Evolutionary conservation across 371 early-diverging fungal species (phyloP).

Genomic region (Circinella minor): DNA sequence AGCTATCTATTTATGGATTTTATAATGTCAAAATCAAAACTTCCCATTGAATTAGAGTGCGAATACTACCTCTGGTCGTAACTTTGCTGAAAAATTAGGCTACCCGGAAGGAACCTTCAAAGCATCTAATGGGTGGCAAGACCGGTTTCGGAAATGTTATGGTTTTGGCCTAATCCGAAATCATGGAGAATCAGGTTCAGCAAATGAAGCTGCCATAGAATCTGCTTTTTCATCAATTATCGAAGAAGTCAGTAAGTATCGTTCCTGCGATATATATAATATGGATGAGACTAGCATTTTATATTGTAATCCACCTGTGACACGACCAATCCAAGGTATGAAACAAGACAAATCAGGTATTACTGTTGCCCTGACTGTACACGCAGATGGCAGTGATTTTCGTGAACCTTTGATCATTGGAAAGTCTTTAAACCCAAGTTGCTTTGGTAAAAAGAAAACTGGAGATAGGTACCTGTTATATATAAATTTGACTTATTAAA

Average conservation of each 20-base stretch:
- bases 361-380: constrained; percentile 9
- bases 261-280: neutral
- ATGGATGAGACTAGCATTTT: neutral
- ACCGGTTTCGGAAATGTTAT: neutral
- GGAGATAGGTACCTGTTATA: too few relatives aligned
- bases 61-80: neutral
- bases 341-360: neutral
- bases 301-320: constrained; percentile 1
- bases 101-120: neutral
- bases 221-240: neutral
- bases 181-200: neutral
- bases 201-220: neutral
- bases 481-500: too few relatives aligned
- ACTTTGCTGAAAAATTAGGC: neutral
- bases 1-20: constrained; percentile 2
- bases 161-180: neutral
- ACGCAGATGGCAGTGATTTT: constrained; percentile 5
- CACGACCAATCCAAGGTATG: neutral
- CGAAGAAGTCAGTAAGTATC: neutral
- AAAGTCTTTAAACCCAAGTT: neutral
- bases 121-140: neutral
- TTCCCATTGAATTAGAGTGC: neutral
- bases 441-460: neutral
- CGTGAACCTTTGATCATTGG: constrained; percentile 1
- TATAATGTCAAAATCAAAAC: neutral